A percentile compares a stretch with the other conserved stretches of the same genome.
Evolutionary conservation across 129 eudicot genomes (phyloP).

Genomic region (Saposhnikovia divaricata): DNA sequence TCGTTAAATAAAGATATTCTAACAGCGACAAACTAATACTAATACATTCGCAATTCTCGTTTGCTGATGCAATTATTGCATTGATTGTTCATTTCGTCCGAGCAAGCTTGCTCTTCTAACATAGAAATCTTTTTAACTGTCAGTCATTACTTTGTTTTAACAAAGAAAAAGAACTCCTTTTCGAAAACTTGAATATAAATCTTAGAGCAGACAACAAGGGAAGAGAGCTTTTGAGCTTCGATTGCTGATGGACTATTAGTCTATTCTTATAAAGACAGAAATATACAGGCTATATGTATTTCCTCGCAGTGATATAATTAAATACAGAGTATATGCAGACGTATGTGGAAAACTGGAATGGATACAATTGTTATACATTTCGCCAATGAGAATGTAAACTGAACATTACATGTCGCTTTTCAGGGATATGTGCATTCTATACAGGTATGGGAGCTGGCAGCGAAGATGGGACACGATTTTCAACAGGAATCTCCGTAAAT

Average conservation of each 20-base stretch:
- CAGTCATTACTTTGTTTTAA: no score
- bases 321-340: neutral
- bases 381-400: neutral
- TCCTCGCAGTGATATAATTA: neutral
- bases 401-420: neutral
- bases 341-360: neutral
- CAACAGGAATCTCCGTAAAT: slow-evolving; percentile 83
- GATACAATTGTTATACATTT: neutral
- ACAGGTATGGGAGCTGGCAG: slow-evolving; percentile 50
- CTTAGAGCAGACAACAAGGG: neutral
- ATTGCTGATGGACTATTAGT: neutral
- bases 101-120: no score
- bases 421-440: slow-evolving; percentile 15
- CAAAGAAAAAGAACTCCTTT: no score
- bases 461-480: slow-evolving; percentile 55
- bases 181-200: no score
- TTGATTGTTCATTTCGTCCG: no score
- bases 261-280: neutral
- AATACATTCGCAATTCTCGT: no score
- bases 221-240: neutral
- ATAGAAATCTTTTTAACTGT: no score
- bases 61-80: no score
- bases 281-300: neutral
- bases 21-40: no score
- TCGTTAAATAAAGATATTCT: no score